Conservation (phyloP, 768 basidiomycete species). For the Nevesoporus exiguus region DNA sequence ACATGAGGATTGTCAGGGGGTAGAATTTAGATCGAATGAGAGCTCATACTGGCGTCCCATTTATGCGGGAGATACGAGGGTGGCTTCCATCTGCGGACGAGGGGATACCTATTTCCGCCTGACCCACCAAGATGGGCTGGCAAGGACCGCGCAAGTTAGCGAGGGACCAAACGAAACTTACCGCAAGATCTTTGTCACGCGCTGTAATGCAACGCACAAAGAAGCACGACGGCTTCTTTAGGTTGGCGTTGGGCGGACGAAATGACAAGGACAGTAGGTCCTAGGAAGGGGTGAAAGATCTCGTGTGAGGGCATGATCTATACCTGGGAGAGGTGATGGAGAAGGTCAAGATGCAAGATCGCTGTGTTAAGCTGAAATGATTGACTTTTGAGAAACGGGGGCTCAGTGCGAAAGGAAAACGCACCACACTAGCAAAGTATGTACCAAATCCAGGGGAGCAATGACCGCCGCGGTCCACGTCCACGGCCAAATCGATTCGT, state of each 20-base stretch:
- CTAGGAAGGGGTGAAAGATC: too few relatives aligned
- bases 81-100: conserved; percentile 23
- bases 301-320: conserved; percentile 12
- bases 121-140: conserved; percentile 15
- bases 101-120: conserved; percentile 17
- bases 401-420: neutral
- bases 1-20: conserved; percentile 17
- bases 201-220: conserved; percentile 23
- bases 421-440: neutral
- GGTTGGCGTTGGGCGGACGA: conserved; percentile 11
- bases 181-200: conserved; percentile 27
- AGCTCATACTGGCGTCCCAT: conserved; percentile 13
- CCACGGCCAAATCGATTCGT: conserved; percentile 17
- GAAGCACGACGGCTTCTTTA: conserved; percentile 25
- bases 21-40: neutral
- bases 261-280: conserved; percentile 9
- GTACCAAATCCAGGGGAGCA: neutral
- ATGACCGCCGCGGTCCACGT: conserved; percentile 19
- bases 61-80: conserved; percentile 25
- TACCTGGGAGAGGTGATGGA: neutral
- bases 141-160: conserved; percentile 23
- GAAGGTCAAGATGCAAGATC: conserved; percentile 32
- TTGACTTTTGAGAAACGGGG: conserved; percentile 16
- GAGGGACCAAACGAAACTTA: conserved; percentile 24
- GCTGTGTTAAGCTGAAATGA: conserved; percentile 23